Conservation (phyloP, 2,329 filamentous ascomycete species). For the Paecilomyces niveus region DNA sequence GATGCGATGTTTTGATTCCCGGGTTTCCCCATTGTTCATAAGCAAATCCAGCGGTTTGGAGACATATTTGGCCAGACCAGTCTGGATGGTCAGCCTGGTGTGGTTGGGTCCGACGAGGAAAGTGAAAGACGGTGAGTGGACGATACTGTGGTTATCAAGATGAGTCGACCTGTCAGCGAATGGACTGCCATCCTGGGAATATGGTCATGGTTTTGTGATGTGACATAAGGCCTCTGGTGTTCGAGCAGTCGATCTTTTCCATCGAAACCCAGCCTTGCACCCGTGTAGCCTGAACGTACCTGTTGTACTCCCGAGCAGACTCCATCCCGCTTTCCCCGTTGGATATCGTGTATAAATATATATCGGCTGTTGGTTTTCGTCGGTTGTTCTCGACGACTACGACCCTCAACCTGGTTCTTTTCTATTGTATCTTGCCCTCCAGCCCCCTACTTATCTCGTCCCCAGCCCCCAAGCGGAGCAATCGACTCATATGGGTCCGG, state of each 20-base stretch:
- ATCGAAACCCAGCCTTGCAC: background rate
- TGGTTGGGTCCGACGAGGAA: conserved; percentile 41
- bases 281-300: conserved; percentile 16
- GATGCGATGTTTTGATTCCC: conserved; percentile 36
- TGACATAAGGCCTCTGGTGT: background rate
- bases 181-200: conserved; percentile 6
- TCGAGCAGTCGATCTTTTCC: no score
- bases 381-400: background rate
- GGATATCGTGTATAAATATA: background rate
- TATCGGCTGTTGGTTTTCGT: background rate
- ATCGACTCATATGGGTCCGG: background rate
- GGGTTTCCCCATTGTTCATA: conserved; percentile 40
- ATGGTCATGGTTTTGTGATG: background rate
- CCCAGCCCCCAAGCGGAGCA: background rate
- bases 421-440: background rate
- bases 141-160: conserved; percentile 26
- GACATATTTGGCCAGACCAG: conserved; percentile 36
- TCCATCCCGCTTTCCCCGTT: conserved; percentile 14
- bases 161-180: conserved; percentile 12
- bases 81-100: conserved; percentile 41
- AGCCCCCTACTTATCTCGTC: background rate
- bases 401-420: background rate
- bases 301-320: conserved; percentile 23
- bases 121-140: conserved; percentile 38
- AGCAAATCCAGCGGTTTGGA: conserved; percentile 38